Base-by-base conservation (phyloP, 2,329 filamentous ascomycete species). In the Talaromyces piceae region DNA sequence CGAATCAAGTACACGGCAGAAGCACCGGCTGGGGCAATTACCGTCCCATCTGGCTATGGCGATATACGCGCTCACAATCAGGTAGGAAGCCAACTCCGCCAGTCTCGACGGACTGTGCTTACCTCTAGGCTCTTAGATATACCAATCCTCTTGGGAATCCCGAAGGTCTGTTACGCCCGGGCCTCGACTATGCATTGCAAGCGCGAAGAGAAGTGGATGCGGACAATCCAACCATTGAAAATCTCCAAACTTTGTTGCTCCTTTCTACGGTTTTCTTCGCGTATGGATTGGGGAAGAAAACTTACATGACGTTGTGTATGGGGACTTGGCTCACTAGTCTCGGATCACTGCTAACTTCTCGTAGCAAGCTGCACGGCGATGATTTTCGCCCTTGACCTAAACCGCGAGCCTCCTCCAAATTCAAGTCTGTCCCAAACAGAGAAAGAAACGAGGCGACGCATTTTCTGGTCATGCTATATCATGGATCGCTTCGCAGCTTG, bases 381-480 rank as follows among this genome's bases (percentile, higher is more conserved):
- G 88, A 84, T 86, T 2, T 81, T 90, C 67, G 88, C 87, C 3
- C 77, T 94, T 9, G 87, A 91, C 62, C 73, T 93, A 3, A 87
- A 94, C 63, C 81, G 87, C 27, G 89, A 95, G 69, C 72, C 85
- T 41, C 83, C 88, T 22, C 63, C 75, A 5, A 79, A 80, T 47
- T 73, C 80, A 11, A 79, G 80, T 50, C 76, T 87, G 9, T 79
- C 81, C 0, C 76, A 82, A 0, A 73, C 81, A 3, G 88, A 94
- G 63, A 79, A 86, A 51, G 89, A 94, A 70, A 83, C 84, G 62
- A 79, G 87, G 43, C 77, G 89, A 50, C 79, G 87, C n/a, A 73
- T 94, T 2, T 95, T 95, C 67, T 95, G 89, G 89, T 84, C 87
- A 2, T 91, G 87, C 63, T 95, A 93, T 60, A 73, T 94, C 23